phyloP scores from a whole-genome alignment of 148 eudicot species.

The Nyssa sinensis region DNA sequence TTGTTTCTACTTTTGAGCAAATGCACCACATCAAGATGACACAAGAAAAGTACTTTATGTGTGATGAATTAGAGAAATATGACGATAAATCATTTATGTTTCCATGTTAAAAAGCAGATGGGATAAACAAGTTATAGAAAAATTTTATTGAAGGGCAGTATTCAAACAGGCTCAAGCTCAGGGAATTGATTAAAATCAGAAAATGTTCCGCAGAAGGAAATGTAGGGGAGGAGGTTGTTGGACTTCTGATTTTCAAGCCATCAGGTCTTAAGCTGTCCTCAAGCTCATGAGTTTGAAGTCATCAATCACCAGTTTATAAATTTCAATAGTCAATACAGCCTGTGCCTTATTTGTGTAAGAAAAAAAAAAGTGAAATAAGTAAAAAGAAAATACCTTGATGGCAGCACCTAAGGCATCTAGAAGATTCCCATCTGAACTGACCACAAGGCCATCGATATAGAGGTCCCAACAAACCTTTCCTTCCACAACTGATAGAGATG shows the following conservation, averaged over 20 bases:
- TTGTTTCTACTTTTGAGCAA: neutral
- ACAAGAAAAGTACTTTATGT: too few species aligned
- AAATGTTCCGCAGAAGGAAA: neutral
- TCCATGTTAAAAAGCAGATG: neutral
- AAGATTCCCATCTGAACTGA: slow-evolving; percentile 89
- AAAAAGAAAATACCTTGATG: slow-evolving; percentile 63
- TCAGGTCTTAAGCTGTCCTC: neutral
- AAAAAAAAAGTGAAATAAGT: neutral
- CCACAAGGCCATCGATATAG: slow-evolving; percentile 86
- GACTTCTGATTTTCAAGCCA: neutral
- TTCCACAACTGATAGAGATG: slow-evolving; percentile 72
- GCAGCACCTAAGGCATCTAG: slow-evolving; percentile 94
- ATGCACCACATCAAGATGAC: neutral
- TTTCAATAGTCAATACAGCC: neutral
- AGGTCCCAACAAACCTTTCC: slow-evolving; percentile 98
- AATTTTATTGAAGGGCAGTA: neutral
- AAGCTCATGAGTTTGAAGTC: neutral
- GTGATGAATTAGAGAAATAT: neutral
- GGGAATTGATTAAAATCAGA: too few species aligned
- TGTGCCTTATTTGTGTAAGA: neutral
- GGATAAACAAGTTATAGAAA: neutral
- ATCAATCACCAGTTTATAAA: neutral
- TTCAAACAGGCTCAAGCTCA: neutral
- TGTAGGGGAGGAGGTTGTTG: neutral
- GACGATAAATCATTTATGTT: neutral